A percentile compares a stretch with the other conserved stretches of the same genome.
Evolutionary conservation across 2,329 filamentous ascomycete species (phyloP).

Genomic region (Epichloe gansuensis): DNA sequence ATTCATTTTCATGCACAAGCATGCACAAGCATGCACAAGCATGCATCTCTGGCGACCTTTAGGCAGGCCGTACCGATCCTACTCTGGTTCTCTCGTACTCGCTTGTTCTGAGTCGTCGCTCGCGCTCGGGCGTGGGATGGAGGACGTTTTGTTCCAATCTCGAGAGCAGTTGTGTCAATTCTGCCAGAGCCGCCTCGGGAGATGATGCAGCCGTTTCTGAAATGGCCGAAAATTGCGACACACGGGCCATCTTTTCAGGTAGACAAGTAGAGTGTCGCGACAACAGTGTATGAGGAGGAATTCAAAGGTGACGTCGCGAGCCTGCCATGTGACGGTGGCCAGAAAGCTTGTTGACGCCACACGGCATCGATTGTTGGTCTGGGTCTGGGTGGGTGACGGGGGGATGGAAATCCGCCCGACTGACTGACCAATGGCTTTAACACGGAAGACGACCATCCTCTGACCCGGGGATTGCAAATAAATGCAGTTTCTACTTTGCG

Average conservation of each 20-base stretch:
- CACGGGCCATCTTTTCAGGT: not conserved
- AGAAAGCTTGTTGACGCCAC: not conserved
- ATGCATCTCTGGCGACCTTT: not conserved
- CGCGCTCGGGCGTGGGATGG: conserved; percentile 45
- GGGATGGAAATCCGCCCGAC: too few species aligned
- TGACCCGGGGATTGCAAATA: too few species aligned
- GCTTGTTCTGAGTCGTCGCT: conserved; percentile 43
- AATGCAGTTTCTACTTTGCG: too few species aligned
- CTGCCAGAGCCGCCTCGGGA: conserved; percentile 21
- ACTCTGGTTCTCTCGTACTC: conserved; percentile 47
- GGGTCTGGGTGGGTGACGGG: too few species aligned
- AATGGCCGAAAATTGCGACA: not conserved
- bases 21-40: not conserved
- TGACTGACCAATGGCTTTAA: too few species aligned
- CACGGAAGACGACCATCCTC: too few species aligned
- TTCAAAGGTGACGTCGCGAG: not conserved
- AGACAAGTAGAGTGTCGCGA: not conserved
- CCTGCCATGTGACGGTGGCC: not conserved
- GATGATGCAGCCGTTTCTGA: conserved; percentile 6
- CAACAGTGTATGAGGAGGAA: not conserved
- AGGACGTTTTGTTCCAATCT: conserved; percentile 55
- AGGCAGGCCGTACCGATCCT: conserved; percentile 28
- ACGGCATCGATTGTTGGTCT: not conserved
- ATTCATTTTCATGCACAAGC: not conserved
- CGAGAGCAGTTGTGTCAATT: conserved; percentile 51